Percentiles rank a stretch among this genome's conserved stretches.
Conservation (phyloP, 2,329 filamentous ascomycete genomes). For the Colletotrichum salicis region DNA sequence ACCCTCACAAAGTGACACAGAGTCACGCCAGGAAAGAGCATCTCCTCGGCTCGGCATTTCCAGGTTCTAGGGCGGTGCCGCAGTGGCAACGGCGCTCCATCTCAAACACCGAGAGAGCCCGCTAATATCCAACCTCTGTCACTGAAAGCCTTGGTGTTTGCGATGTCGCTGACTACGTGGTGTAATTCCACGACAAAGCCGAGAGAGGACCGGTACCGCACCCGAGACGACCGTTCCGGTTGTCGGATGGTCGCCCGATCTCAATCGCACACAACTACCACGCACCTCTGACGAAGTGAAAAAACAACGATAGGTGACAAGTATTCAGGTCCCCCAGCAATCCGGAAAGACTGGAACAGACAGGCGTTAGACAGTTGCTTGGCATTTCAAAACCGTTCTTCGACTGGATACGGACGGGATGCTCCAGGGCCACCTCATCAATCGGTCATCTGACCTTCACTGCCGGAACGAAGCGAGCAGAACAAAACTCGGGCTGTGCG, state of each 20-base stretch:
- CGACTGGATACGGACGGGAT: constrained; percentile 3
- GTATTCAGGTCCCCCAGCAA: background rate
- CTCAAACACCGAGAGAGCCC: constrained; percentile 6
- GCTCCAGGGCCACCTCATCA: constrained; percentile 18
- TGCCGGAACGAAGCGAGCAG: constrained; percentile 3
- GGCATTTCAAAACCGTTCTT: constrained; percentile 5
- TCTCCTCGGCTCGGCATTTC: constrained; percentile 1
- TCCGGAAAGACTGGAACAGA: background rate
- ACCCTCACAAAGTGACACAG: background rate
- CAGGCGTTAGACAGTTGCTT: constrained; percentile 5
- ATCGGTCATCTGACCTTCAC: constrained; percentile 28
- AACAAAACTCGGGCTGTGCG: constrained; percentile 9
- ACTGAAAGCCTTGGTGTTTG: background rate
- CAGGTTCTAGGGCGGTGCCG: background rate
- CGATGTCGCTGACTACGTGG: background rate
- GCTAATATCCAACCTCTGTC: background rate
- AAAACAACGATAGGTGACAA: background rate
- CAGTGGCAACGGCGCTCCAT: background rate
- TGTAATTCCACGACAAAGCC: no score
- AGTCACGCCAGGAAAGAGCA: background rate
- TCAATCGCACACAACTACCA: background rate
- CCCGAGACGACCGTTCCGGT: constrained; percentile 28
- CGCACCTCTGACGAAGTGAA: background rate
- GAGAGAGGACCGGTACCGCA: background rate
- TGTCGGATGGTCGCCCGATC: constrained; percentile 12